These are phyloP conservation scores for Apiospora sp. DNA, from an alignment of 2,329 filamentous ascomycete genomes.

Conservation along the genomic window DNA sequence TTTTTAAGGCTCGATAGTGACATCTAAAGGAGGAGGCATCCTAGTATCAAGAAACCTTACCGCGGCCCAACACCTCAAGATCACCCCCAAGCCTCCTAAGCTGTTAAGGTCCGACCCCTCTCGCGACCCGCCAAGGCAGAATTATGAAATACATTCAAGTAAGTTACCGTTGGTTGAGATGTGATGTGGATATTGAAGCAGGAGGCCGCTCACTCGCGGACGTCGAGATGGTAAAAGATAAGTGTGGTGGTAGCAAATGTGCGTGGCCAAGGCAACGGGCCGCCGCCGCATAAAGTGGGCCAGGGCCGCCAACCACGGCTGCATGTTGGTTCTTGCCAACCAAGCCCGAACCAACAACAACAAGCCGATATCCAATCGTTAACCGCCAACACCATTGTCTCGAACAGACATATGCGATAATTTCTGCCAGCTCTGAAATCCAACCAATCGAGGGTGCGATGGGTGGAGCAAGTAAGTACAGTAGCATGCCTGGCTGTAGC, in stretches of 20 bases:
- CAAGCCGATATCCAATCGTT: background rate
- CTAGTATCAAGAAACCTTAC: background rate
- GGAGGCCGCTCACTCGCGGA: background rate
- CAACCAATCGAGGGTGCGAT: background rate
- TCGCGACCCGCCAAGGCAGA: background rate
- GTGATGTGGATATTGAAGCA: background rate
- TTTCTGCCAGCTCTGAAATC: background rate
- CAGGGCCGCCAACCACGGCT: constrained; percentile 1
- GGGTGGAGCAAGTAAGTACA: background rate
- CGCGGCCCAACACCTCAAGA: background rate
- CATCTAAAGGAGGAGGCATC: background rate
- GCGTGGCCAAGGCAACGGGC: background rate
- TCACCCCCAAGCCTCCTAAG: no score
- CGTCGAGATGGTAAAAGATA: no score
- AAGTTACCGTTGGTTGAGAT: background rate
- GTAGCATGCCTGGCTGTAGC: background rate
- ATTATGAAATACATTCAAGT: background rate
- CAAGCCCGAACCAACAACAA: constrained; percentile 9
- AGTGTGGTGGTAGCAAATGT: background rate
- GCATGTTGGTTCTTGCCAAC: background rate
- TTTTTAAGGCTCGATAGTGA: background rate
- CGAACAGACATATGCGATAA: background rate
- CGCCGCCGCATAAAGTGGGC: background rate
- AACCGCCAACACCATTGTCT: background rate
- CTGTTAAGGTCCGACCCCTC: background rate